Evolutionary conservation across 176 grass and related monocot species (phyloP).

Genomic region (Hyparrhenia diplandra): DNA sequence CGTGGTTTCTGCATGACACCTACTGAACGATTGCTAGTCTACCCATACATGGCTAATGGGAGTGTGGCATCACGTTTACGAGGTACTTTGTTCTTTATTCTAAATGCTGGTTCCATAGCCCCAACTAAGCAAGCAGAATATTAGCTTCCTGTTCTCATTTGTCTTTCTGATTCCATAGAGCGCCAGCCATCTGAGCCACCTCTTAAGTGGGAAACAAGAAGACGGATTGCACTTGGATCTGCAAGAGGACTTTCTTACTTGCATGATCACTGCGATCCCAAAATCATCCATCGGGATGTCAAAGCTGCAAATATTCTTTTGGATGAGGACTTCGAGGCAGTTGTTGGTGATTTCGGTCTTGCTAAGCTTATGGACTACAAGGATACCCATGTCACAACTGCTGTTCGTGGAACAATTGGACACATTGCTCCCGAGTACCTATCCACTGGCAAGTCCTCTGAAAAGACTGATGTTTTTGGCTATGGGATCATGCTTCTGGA

Average conservation of each 20-base stretch:
- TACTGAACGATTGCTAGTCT: constrained; percentile 62
- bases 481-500: constrained; percentile 66
- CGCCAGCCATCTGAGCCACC: constrained; percentile 40
- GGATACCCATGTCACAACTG: constrained; percentile 54
- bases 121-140: constrained; percentile 11
- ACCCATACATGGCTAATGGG: constrained; percentile 80
- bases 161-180: constrained; percentile 38
- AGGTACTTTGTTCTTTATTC: constrained; percentile 45
- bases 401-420: constrained; percentile 57
- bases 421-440: constrained; percentile 59
- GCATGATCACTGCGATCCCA: constrained; percentile 61
- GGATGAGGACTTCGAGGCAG: constrained; percentile 57
- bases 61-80: constrained; percentile 70
- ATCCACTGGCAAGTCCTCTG: constrained; percentile 55
- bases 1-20: constrained; percentile 79
- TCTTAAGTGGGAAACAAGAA: constrained; percentile 50
- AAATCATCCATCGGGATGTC: constrained; percentile 65
- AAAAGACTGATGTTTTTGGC: constrained; percentile 69
- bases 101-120: neutral
- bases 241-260: constrained; percentile 67
- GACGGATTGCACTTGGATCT: constrained; percentile 50
- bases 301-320: constrained; percentile 65
- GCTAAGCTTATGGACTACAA: constrained; percentile 68
- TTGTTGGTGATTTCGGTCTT: constrained; percentile 64
- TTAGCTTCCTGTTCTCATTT: constrained; percentile 21